Percentiles rank a stretch among this genome's conserved stretches.
Conservation (phyloP, 202 grass and related monocot species). For the Elaeis oleifera region DNA sequence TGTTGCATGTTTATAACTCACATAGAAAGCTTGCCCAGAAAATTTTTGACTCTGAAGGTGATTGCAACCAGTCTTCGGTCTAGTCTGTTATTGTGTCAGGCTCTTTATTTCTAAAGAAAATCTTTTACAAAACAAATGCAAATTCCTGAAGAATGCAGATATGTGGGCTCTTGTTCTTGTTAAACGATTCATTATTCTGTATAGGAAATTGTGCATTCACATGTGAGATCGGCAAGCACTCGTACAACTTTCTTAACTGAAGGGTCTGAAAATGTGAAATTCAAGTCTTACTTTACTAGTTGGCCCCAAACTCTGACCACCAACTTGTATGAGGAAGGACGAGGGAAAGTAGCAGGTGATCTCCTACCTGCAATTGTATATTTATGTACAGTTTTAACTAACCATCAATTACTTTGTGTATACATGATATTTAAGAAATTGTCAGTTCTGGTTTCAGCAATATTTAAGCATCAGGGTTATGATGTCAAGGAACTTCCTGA, state of each 20-base stretch:
- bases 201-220: constrained; percentile 50
- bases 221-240: constrained; percentile 34
- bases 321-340: constrained; percentile 60
- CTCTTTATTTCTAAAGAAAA: no score
- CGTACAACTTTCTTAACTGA: constrained; percentile 53
- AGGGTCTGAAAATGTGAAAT: constrained; percentile 56
- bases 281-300: constrained; percentile 54
- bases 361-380: no score
- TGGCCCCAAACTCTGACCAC: constrained; percentile 48
- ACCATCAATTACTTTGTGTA: no score
- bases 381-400: no score
- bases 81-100: no score
- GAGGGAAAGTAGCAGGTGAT: constrained; percentile 78
- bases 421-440: no score
- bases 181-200: constrained; percentile 24
- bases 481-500: constrained; percentile 65
- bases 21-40: no score
- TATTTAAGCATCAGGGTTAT: constrained; percentile 82
- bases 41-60: no score
- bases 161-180: background rate
- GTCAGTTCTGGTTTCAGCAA: constrained; percentile 41
- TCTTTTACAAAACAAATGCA: no score
- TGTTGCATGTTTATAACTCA: no score
- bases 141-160: no score
- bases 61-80: no score